Evolutionary conservation across 202 grass and related monocot species (phyloP), one percentile per base, ranked within the genome.

Genomic region (Brachypodium distachyon): DNA sequence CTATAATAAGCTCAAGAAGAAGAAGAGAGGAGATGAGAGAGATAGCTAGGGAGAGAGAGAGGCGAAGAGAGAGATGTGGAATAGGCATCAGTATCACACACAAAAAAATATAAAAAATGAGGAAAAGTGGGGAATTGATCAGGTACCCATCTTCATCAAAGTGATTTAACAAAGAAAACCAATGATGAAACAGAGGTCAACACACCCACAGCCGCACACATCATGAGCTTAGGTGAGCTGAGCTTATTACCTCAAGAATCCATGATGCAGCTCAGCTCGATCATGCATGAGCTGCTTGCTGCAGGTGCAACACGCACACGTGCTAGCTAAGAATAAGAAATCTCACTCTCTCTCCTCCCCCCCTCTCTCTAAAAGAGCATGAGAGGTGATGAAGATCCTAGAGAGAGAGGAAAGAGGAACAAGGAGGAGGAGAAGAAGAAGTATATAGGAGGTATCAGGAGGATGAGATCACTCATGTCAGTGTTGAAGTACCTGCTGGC

Each of bases 141-240:
- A 82, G 84, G 76, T 83, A 92, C 77, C 78, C 89, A 92, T 92
- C 93, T 90, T 96, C 87, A 90, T 96, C 93, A 90, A n/a, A 86
- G 82, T 90, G 89, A 96, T 96, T 88, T 92, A 96, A 96, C 87
- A 84, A 96, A 92, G 78, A 90, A 73, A 72, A 74, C 67, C n/a
- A n/a, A n/a, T n/a, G n/a, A n/a, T 25, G 22, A 59, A 70, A 47
- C 81, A 88, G 39, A 84, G 81, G 82, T 84, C 82, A 89, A 81
- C 86, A 84, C 86, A 77, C 56, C 46, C 75, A 55, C 48, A 57
- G n/a, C n/a, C 26, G 65, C 67, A 77, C 70, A 84, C 77, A 88
- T 88, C 76, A 88, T 53, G 31, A 62, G 77, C 54, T 82, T 79
- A n/a, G n/a, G n/a, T n/a, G n/a, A n/a, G n/a, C n/a, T n/a, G n/a